These are phyloP conservation scores for Aschersonia sp. DNA, from an alignment of 2,329 filamentous ascomycete genomes.

Conservation along the genomic window DNA sequence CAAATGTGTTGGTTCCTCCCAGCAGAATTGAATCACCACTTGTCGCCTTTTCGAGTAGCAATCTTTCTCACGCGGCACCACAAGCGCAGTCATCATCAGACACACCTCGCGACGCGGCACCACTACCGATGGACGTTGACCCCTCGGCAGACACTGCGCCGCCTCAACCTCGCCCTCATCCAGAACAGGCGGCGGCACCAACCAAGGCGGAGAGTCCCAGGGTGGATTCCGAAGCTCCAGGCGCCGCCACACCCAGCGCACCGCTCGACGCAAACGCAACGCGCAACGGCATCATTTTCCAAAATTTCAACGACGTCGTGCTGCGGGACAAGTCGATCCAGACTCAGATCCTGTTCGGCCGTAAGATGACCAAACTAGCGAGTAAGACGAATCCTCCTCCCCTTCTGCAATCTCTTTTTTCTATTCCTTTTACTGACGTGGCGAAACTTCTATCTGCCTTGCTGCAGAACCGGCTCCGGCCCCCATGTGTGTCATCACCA, in stretches of 20 bases:
- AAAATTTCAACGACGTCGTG: slow-evolving; percentile 42
- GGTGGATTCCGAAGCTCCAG: slow-evolving; percentile 3
- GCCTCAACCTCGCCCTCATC: slow-evolving; percentile 3
- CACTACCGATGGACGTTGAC: not conserved
- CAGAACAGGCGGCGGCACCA: slow-evolving; percentile 5
- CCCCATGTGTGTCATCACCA: slow-evolving; percentile 67
- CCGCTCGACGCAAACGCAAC: slow-evolving; percentile 8
- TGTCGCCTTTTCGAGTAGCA: no score
- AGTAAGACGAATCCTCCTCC: slow-evolving; percentile 23
- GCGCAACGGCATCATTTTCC: slow-evolving; percentile 42
- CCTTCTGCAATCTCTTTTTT: not conserved
- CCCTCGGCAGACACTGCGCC: not conserved
- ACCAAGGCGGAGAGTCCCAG: slow-evolving; percentile 4
- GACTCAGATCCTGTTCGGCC: slow-evolving; percentile 42
- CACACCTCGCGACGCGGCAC: not conserved
- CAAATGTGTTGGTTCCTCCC: slow-evolving; percentile 29
- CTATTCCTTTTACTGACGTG: not conserved
- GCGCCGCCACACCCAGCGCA: not conserved
- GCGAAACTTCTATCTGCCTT: no score
- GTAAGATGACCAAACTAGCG: slow-evolving; percentile 41
- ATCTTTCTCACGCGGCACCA: no score
- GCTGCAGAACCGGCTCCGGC: slow-evolving; percentile 31
- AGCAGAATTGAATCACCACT: slow-evolving; percentile 18
- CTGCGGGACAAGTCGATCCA: slow-evolving; percentile 42
- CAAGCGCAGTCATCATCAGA: not conserved